Evolutionary conservation across 2,329 filamentous ascomycete genomes (phyloP).

Genomic region (Botryotinia calthae): DNA sequence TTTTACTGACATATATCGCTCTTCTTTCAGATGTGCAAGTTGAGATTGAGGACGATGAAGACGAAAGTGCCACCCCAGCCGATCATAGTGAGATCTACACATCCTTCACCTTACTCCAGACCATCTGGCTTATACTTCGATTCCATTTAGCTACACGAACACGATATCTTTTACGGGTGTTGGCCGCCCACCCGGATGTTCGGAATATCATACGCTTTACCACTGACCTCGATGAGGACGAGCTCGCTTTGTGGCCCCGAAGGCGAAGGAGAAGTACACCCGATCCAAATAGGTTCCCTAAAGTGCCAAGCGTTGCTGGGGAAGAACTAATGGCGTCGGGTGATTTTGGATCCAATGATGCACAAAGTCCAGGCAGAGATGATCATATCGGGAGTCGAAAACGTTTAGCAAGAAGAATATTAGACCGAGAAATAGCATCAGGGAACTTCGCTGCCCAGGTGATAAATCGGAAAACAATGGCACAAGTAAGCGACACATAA

Average conservation of each 20-base stretch:
- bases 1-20: background rate
- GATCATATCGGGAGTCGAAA: slow-evolving; percentile 45
- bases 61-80: slow-evolving; percentile 35
- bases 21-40: slow-evolving; percentile 6
- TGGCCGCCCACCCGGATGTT: slow-evolving; percentile 25
- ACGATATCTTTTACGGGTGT: slow-evolving; percentile 29
- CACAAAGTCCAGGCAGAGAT: slow-evolving; percentile 40
- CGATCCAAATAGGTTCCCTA: slow-evolving; percentile 68
- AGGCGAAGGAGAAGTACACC: slow-evolving; percentile 45
- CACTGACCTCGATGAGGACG: slow-evolving; percentile 27
- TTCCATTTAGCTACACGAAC: slow-evolving; percentile 30
- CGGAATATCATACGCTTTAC: slow-evolving; percentile 20
- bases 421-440: slow-evolving; percentile 80
- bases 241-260: slow-evolving; percentile 44
- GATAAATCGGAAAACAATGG: slow-evolving; percentile 63
- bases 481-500: slow-evolving; percentile 51
- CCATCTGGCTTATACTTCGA: slow-evolving; percentile 34
- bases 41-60: slow-evolving; percentile 31
- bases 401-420: slow-evolving; percentile 63
- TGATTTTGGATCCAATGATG: slow-evolving; percentile 69
- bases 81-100: slow-evolving; percentile 40
- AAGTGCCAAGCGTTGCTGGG: slow-evolving; percentile 77
- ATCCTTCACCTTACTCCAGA: slow-evolving; percentile 28
- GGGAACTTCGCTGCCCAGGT: slow-evolving; percentile 57
- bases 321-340: slow-evolving; percentile 78